Conservation (phyloP, 208 protist genomes). For the Borovskyia barvae region DNA sequence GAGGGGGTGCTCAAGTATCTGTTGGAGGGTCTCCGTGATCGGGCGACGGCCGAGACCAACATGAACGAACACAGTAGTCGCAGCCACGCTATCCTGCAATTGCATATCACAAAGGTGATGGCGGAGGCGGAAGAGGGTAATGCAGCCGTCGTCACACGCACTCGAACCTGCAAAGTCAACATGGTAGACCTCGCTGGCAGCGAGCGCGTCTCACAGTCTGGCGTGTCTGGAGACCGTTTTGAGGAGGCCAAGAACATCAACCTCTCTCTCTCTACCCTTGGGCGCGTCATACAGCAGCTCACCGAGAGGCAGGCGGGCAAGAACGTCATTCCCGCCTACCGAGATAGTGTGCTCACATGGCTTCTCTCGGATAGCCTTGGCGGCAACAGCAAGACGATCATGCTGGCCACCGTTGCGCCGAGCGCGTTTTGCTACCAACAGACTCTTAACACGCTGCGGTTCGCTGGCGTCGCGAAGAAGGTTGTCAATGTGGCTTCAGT, state of each 20-base stretch:
- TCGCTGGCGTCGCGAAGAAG: conserved; percentile 82
- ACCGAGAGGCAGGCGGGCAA: conserved; percentile 70
- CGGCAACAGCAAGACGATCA: conserved; percentile 89
- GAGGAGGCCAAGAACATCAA: conserved; percentile 97
- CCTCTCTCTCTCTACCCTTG: conserved; percentile 92
- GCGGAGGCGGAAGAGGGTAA: conserved; percentile 26
- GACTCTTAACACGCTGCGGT: conserved; percentile 86
- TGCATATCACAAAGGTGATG: conserved; percentile 82
- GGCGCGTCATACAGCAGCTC: conserved; percentile 87
- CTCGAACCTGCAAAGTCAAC: conserved; percentile 79
- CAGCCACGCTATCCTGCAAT: conserved; percentile 95
- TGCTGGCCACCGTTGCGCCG: conserved; percentile 85
- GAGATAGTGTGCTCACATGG: conserved; percentile 88
- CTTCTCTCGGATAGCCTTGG: conserved; percentile 83
- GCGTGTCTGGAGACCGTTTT: conserved; percentile 89
- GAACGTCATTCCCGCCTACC: conserved; percentile 75
- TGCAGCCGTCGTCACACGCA: conserved; percentile 60
- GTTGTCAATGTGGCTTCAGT: conserved; percentile 83
- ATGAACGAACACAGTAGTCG: conserved; percentile 96
- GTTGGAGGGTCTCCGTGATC: conserved; percentile 55
- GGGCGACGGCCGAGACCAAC: conserved; percentile 86
- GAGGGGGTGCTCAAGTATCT: conserved; percentile 50
- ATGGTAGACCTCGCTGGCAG: conserved; percentile 97
- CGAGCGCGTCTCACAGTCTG: conserved; percentile 92
- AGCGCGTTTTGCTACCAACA: conserved; percentile 82